Evolutionary conservation across 177 flowering plant species (phyloP).

Genomic region (Vitis hybrid): DNA sequence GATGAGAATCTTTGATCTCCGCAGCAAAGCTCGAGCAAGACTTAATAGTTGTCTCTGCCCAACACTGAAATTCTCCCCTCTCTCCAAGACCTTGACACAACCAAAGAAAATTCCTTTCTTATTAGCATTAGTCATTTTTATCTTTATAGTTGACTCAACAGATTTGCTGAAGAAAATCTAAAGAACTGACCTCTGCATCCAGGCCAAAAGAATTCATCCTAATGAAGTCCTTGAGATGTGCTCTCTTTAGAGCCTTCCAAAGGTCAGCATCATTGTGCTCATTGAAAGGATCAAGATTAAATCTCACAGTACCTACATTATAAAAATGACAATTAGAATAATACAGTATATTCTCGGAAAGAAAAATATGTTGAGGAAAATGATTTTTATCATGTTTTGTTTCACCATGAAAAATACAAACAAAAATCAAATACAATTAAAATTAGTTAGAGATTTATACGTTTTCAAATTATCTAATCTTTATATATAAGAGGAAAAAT

Average conservation of each 20-base stretch:
- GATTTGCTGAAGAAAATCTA: not conserved
- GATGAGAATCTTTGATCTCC: slow-evolving; percentile 50
- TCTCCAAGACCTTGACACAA: slow-evolving; percentile 36
- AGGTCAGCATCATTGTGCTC: slow-evolving; percentile 93
- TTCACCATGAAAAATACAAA: too few species aligned
- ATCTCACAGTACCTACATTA: slow-evolving; percentile 60
- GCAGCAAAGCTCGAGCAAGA: slow-evolving; percentile 46
- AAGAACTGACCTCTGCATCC: slow-evolving; percentile 75
- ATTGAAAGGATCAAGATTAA: slow-evolving; percentile 89
- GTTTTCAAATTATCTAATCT: too few species aligned
- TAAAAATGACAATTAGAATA: not conserved
- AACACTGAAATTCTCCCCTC: slow-evolving; percentile 61
- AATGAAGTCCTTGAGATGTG: slow-evolving; percentile 86
- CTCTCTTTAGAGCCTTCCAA: slow-evolving; percentile 95
- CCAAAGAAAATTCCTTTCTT: not conserved
- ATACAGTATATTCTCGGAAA: not conserved
- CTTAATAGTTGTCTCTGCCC: slow-evolving; percentile 54
- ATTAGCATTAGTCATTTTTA: too few species aligned
- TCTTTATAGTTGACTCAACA: not conserved
- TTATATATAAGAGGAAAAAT: too few species aligned
- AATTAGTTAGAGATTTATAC: too few species aligned
- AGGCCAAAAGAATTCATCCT: slow-evolving; percentile 76
- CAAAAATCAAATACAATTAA: too few species aligned
- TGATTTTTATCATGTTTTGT: too few species aligned
- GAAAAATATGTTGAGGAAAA: too few species aligned